Evolutionary conservation across 2,329 filamentous ascomycete species (phyloP).

Genomic region (Venturia asperata): DNA sequence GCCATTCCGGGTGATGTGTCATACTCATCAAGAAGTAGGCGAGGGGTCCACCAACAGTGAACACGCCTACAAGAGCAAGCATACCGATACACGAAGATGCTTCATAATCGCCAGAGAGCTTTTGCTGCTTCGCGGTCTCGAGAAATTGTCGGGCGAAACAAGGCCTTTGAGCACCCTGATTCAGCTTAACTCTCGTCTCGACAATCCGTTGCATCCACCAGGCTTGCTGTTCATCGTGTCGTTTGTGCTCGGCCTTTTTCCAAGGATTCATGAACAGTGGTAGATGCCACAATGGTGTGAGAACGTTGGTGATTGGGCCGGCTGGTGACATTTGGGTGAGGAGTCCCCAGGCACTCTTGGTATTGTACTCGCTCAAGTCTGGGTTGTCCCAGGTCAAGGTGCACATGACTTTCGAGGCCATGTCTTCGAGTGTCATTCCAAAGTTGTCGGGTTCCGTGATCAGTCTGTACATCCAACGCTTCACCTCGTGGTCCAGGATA

Average conservation of each 20-base stretch:
- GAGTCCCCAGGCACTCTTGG: constrained; percentile 49
- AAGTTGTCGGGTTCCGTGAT: constrained; percentile 47
- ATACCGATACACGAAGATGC: constrained; percentile 31
- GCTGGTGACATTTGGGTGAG: constrained; percentile 52
- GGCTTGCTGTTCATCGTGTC: constrained; percentile 46
- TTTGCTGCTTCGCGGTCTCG: constrained; percentile 33
- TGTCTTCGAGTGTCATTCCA: constrained; percentile 46
- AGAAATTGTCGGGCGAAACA: constrained; percentile 40
- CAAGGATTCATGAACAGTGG: constrained; percentile 47
- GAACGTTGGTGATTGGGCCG: constrained; percentile 50
- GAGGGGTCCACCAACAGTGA: constrained; percentile 30
- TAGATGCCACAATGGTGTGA: constrained; percentile 49
- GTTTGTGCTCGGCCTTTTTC: constrained; percentile 47
- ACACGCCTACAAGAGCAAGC: constrained; percentile 32
- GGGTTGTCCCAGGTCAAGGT: constrained; percentile 49
- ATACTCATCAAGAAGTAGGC: constrained; percentile 34
- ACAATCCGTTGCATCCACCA: constrained; percentile 47
- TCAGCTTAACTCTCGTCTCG: constrained; percentile 36
- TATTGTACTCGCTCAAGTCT: constrained; percentile 42
- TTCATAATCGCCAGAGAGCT: constrained; percentile 32
- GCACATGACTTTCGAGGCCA: constrained; percentile 52
- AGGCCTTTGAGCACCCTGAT: constrained; percentile 34
- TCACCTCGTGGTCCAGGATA: constrained; percentile 47
- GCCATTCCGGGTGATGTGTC: constrained; percentile 45
- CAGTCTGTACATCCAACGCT: constrained; percentile 46